phyloP scores from a whole-genome alignment of 2,329 filamentous ascomycete species.

The Periglandula ipomoeae region DNA sequence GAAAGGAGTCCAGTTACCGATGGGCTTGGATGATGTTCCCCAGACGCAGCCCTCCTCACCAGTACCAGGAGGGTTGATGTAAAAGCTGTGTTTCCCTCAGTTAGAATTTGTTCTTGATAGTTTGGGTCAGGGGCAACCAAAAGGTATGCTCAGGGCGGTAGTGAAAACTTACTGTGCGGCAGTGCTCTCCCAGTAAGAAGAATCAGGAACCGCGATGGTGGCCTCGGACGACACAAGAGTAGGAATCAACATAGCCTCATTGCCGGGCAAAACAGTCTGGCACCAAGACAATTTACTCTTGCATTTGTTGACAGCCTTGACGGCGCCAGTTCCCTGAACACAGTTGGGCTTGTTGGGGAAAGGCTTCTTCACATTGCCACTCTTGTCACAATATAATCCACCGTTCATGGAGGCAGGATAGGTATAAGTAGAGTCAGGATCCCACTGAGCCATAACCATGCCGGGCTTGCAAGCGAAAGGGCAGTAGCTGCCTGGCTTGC shows the following conservation, averaged over 20 bases:
- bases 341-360: conserved; percentile 62
- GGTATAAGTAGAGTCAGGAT: conserved; percentile 57
- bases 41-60: conserved; percentile 58
- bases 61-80: conserved; percentile 67
- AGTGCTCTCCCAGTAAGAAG: conserved; percentile 61
- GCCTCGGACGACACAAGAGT: conserved; percentile 50
- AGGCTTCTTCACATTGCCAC: conserved; percentile 58
- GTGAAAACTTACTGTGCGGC: conserved; percentile 57
- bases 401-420: conserved; percentile 69
- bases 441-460: conserved; percentile 72
- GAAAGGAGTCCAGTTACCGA: conserved; percentile 71
- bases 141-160: neutral
- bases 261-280: conserved; percentile 70
- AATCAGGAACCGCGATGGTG: conserved; percentile 61
- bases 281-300: conserved; percentile 59
- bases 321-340: conserved; percentile 55
- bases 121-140: too few relatives aligned
- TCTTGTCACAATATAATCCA: conserved; percentile 60
- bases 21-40: conserved; percentile 52
- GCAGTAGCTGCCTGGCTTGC: conserved; percentile 59
- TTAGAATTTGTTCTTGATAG: neutral
- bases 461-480: conserved; percentile 69
- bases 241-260: conserved; percentile 75
- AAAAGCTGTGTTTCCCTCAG: conserved; percentile 48
- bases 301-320: conserved; percentile 59